A percentile compares a stretch with the other conserved stretches of the same genome.
phyloP scores from a whole-genome alignment of 192 early-diverging fungal species.

The Diversispora epigaea region DNA sequence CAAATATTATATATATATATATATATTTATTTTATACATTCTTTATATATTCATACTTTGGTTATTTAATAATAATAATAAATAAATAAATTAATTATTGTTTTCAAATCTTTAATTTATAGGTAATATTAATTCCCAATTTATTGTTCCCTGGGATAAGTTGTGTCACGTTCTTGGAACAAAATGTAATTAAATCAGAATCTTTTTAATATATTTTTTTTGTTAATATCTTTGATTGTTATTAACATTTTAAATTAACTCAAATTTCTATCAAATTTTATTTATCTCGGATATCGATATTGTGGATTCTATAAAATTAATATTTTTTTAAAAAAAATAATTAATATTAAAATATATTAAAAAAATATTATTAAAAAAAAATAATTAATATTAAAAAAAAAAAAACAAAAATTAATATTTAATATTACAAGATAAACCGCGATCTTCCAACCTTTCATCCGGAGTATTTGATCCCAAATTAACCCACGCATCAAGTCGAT shows the following conservation, averaged over 20 bases:
- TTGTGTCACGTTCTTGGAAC: slow-evolving; percentile 18
- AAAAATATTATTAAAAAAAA: too few species aligned
- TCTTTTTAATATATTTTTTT: too few species aligned
- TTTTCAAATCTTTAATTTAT: neutral
- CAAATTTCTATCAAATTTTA: too few species aligned
- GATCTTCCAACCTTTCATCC: neutral
- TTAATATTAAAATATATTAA: too few species aligned
- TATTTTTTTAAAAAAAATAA: too few species aligned
- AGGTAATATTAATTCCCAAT: neutral
- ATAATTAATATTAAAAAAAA: too few species aligned
- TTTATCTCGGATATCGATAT: too few species aligned
- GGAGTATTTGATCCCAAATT: neutral
- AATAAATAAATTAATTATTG: neutral
- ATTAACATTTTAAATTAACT: too few species aligned
- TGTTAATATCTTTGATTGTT: too few species aligned
- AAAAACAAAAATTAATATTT: too few species aligned
- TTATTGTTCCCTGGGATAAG: neutral
- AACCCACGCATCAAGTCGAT: neutral
- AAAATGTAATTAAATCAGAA: neutral
- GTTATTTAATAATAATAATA: neutral
- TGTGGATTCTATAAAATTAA: too few species aligned
- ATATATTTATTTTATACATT: neutral
- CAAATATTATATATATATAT: neutral
- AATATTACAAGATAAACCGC: neutral
- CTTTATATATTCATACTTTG: neutral